A percentile compares a stretch with the other conserved stretches of the same genome.
Evolutionary conservation across 768 basidiomycete genomes (phyloP).

Genomic region (Pisolithus tinctorius): DNA sequence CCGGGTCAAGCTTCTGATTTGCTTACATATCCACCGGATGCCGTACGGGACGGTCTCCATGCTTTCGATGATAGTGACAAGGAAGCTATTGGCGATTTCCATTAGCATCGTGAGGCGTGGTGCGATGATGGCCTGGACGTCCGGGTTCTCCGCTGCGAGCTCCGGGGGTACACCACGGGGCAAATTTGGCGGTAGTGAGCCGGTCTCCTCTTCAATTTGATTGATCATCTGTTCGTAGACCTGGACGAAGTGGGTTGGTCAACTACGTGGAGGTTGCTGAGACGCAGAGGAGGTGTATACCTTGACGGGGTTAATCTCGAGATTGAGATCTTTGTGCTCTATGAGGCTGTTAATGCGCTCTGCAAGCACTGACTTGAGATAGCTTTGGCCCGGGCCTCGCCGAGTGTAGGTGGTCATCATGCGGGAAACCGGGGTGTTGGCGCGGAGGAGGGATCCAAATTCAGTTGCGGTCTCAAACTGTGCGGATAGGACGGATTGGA

Average conservation of each 20-base stretch:
- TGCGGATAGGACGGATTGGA: slow-evolving; percentile 95
- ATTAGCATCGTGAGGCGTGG: slow-evolving; percentile 97
- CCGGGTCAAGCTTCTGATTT: slow-evolving; percentile 92
- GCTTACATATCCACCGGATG: slow-evolving; percentile 99
- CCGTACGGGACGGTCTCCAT: slow-evolving; percentile 99
- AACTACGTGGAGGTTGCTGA: not conserved
- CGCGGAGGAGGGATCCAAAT: slow-evolving; percentile 96
- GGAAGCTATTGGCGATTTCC: slow-evolving; percentile 98
- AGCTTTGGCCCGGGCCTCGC: slow-evolving; percentile 96
- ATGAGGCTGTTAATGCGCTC: slow-evolving; percentile 98
- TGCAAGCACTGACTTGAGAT: slow-evolving; percentile 94
- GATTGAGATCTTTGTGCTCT: slow-evolving; percentile 98
- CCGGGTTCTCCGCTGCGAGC: slow-evolving; percentile 85
- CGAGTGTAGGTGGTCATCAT: slow-evolving; percentile 99
- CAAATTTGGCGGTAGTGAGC: slow-evolving; percentile 82
- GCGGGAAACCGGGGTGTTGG: slow-evolving; percentile 97
- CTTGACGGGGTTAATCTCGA: slow-evolving; percentile 99
- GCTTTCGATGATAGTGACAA: slow-evolving; percentile 95
- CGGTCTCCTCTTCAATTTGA: slow-evolving; percentile 97
- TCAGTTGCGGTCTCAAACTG: slow-evolving; percentile 99
- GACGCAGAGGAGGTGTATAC: slow-evolving; percentile 30
- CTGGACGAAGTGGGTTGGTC: slow-evolving; percentile 31
- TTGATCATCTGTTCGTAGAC: slow-evolving; percentile 99
- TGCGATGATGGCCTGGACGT: slow-evolving; percentile 97
- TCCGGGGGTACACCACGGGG: slow-evolving; percentile 93